Conservation (phyloP, 176 grass and related monocot genomes). For the Avena atlantica region DNA sequence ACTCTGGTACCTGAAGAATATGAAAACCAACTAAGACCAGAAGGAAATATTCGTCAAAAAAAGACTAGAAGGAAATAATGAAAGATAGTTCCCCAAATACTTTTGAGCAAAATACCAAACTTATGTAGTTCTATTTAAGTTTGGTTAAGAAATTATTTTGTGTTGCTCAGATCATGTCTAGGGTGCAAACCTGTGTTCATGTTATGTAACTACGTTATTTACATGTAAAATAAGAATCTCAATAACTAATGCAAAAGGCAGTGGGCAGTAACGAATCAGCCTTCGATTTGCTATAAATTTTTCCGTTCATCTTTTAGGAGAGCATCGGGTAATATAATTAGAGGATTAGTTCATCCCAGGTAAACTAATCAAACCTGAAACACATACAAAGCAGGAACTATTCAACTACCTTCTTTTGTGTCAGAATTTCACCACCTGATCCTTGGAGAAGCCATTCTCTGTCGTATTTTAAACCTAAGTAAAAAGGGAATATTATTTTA, state of each 20-base stretch:
- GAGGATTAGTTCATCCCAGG: not conserved
- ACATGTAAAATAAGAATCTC: not conserved
- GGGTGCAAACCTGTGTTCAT: not conserved
- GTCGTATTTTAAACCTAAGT: conserved; percentile 85
- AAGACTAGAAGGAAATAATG: not conserved
- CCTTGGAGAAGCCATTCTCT: conserved; percentile 98
- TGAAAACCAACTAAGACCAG: not conserved
- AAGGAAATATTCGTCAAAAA: not conserved
- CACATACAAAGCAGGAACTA: not conserved
- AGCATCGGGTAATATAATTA: not conserved
- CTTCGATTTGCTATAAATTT: not conserved
- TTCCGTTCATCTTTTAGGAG: not conserved
- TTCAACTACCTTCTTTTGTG: conserved; percentile 81
- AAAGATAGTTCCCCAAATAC: conserved; percentile 13
- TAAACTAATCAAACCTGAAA: not conserved
- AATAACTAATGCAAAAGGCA: conserved; percentile 3
- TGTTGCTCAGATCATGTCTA: not conserved
- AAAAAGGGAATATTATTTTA: not conserved
- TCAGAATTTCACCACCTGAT: conserved; percentile 77
- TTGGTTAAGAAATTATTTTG: not conserved
- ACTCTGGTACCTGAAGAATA: conserved; percentile 78
- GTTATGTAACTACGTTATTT: conserved; percentile 4
- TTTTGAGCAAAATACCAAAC: not conserved
- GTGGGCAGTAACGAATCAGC: not conserved
- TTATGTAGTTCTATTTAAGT: not conserved